Evolutionary conservation across 495 filamentous ascomycete species (phyloP).

Genomic region (Podospora didyma): DNA sequence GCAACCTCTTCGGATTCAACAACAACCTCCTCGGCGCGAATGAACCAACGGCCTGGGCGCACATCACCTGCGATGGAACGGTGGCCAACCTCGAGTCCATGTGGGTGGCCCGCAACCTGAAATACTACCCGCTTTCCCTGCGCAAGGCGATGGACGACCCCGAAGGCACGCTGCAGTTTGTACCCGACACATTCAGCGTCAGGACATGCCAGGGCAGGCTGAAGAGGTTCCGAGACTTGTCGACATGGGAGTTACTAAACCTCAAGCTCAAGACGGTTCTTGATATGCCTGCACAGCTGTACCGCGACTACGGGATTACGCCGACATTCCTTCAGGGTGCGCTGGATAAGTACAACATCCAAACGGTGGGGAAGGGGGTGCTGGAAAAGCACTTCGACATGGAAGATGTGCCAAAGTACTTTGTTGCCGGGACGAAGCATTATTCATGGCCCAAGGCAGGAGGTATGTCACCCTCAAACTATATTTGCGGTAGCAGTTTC

Average conservation of each 20-base stretch:
- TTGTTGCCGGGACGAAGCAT: conserved; percentile 36
- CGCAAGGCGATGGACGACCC: conserved; percentile 28
- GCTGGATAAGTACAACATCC: conserved; percentile 37
- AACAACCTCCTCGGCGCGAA: conserved; percentile 9
- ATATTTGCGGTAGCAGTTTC: no score
- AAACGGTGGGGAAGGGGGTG: conserved; percentile 35
- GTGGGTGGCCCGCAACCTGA: conserved; percentile 45
- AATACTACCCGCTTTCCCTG: conserved; percentile 45
- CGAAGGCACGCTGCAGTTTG: conserved; percentile 26
- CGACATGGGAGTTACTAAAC: conserved; percentile 47
- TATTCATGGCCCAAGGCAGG: conserved; percentile 48
- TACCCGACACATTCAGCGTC: conserved; percentile 32
- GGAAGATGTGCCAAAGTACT: conserved; percentile 25
- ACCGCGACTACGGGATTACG: conserved; percentile 35
- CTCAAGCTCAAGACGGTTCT: conserved; percentile 34
- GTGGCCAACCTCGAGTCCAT: conserved; percentile 47
- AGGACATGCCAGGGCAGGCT: conserved; percentile 27
- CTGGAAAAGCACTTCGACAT: conserved; percentile 31
- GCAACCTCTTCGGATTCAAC: conserved; percentile 39
- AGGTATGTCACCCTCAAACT: conserved; percentile 1
- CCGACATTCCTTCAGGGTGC: conserved; percentile 25
- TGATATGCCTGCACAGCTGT: conserved; percentile 35
- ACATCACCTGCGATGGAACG: conserved; percentile 41
- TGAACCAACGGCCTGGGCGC: conserved; percentile 31
- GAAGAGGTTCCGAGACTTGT: conserved; percentile 34